Conservation (phyloP, 257 asterid species). For the Verbena officinalis region DNA sequence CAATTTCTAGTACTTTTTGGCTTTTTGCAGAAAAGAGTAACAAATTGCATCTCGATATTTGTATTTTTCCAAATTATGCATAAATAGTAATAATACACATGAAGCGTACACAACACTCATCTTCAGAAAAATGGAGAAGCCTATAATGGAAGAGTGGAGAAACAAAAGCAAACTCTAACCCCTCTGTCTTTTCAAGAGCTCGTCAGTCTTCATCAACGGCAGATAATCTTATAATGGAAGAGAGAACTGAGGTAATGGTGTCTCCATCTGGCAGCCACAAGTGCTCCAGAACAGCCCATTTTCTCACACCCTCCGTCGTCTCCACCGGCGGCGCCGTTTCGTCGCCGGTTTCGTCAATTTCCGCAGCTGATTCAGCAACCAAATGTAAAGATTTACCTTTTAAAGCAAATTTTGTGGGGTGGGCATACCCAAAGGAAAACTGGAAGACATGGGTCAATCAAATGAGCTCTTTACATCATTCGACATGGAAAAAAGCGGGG, state of each 20-base stretch:
- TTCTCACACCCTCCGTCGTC: slow-evolving; percentile 22
- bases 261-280: neutral
- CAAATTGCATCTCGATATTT: too few relatives aligned
- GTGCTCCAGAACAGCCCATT: slow-evolving; percentile 22
- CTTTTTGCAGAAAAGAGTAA: too few relatives aligned
- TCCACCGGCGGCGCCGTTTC: slow-evolving; percentile 1
- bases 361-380: neutral
- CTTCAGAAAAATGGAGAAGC: neutral
- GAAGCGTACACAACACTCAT: too few relatives aligned
- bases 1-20: too few relatives aligned
- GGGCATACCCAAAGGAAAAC: neutral
- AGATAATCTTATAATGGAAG: slow-evolving; percentile 12
- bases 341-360: neutral
- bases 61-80: too few relatives aligned
- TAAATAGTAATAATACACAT: too few relatives aligned
- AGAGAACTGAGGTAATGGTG: slow-evolving; percentile 10
- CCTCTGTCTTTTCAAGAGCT: neutral
- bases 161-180: neutral
- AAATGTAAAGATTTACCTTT: neutral
- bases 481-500: neutral
- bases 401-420: neutral
- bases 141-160: neutral
- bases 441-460: neutral
- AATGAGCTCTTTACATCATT: neutral
- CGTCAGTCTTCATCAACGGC: slow-evolving; percentile 15